These are phyloP conservation scores for Pyrrhoderma noxium DNA, from an alignment of 1,284 basidiomycete species.

Conservation along the genomic window DNA sequence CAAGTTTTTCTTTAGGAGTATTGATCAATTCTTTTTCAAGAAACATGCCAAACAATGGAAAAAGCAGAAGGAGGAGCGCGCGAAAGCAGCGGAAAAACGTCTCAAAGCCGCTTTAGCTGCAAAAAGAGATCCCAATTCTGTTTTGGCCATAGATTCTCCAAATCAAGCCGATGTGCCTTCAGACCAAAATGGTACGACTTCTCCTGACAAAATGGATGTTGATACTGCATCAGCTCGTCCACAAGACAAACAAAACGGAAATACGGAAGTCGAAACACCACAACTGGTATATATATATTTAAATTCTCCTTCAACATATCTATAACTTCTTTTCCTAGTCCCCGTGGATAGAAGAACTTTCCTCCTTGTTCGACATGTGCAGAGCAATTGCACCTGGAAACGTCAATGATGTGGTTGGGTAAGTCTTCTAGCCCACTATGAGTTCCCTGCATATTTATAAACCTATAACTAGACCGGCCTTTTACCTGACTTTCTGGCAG, in stretches of 20 bases:
- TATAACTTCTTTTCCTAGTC: constrained; percentile 33
- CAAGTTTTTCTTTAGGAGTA: constrained; percentile 3
- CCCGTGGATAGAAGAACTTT: constrained; percentile 72
- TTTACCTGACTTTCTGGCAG: constrained; percentile 95
- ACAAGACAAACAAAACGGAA: constrained; percentile 33
- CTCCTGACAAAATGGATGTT: constrained; percentile 47
- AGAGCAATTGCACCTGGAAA: constrained; percentile 59
- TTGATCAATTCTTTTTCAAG: constrained; percentile 17
- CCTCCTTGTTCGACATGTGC: constrained; percentile 62
- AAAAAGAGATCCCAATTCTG: constrained; percentile 58
- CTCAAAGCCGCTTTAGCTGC: constrained; percentile 69
- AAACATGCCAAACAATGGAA: constrained; percentile 53
- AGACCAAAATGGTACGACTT: constrained; percentile 30
- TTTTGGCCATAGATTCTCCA: constrained; percentile 30
- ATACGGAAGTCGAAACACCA: constrained; percentile 21
- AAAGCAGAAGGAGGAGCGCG: constrained; percentile 47
- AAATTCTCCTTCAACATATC: constrained; percentile 19
- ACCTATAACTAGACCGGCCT: constrained; percentile 56
- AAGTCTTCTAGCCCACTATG: constrained; percentile 22
- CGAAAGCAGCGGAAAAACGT: constrained; percentile 66
- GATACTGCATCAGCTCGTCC: constrained; percentile 23
- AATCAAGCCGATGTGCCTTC: constrained; percentile 44
- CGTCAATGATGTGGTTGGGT: constrained; percentile 68
- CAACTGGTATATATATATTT: not conserved
- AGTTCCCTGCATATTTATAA: not conserved